Evolutionary conservation across 2,329 filamentous ascomycete genomes (phyloP).

Genomic region (Aureobasidium leucospermi): DNA sequence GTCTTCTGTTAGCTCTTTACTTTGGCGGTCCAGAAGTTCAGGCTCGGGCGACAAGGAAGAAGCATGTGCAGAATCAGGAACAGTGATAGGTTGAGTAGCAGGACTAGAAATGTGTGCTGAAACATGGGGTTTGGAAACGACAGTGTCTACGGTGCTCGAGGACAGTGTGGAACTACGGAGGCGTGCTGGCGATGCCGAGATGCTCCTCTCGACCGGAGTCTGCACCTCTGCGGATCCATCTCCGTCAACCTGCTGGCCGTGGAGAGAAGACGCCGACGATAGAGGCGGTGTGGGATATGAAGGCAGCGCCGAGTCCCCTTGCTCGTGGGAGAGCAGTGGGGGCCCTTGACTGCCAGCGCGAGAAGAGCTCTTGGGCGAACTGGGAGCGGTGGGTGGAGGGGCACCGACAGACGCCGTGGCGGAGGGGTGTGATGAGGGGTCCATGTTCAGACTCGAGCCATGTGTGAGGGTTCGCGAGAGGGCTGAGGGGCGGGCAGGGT

Average conservation of each 20-base stretch:
- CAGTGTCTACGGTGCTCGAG: conserved; percentile 53
- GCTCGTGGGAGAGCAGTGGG: conserved; percentile 32
- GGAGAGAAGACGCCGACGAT: conserved; percentile 34
- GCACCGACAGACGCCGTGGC: conserved; percentile 6
- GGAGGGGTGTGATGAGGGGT: conserved; percentile 14
- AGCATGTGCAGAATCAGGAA: conserved; percentile 39
- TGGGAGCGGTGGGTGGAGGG: conserved; percentile 28
- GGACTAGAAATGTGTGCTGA: conserved; percentile 66
- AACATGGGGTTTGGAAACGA: conserved; percentile 56
- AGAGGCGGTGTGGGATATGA: conserved; percentile 35
- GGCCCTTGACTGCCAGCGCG: conserved; percentile 18
- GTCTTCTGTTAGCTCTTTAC: conserved; percentile 71
- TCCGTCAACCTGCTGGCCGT: conserved; percentile 22
- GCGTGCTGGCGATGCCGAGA: conserved; percentile 20
- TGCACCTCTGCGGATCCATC: conserved; percentile 16
- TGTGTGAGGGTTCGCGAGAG: conserved; percentile 11
- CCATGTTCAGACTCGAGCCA: conserved; percentile 17
- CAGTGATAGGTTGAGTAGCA: conserved; percentile 40
- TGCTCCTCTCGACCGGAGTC: conserved; percentile 16
- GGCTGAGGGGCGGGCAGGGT: conserved; percentile 15
- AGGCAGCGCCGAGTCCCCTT: conserved; percentile 15
- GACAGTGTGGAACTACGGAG: conserved; percentile 31
- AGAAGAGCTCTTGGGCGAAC: conserved; percentile 23
- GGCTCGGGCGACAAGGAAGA: conserved; percentile 34
- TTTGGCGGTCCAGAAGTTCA: conserved; percentile 57